phyloP scores from a whole-genome alignment of 2,329 filamentous ascomycete species.

The Alternaria ethzedia region DNA sequence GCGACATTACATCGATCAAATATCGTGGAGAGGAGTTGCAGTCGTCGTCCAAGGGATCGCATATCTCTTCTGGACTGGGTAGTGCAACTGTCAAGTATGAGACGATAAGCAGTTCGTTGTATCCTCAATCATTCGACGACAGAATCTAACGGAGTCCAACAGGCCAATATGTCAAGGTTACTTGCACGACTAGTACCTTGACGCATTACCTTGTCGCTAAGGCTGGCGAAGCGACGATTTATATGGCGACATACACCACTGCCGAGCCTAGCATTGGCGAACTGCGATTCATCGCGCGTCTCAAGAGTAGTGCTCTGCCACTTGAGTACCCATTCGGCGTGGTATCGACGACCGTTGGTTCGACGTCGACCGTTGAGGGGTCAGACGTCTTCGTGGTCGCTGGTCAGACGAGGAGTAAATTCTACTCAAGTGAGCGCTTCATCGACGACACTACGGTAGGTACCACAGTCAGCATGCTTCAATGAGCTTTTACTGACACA shows the following conservation, averaged over 20 bases:
- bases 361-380: slow-evolving; percentile 62
- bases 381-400: slow-evolving; percentile 61
- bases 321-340: slow-evolving; percentile 46
- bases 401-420: slow-evolving; percentile 71
- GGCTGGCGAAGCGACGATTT: slow-evolving; percentile 66
- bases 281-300: slow-evolving; percentile 68
- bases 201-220: slow-evolving; percentile 70
- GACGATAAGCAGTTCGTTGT: slow-evolving; percentile 36
- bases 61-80: slow-evolving; percentile 66
- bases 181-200: slow-evolving; percentile 64
- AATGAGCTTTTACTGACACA: not conserved
- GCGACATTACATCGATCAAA: slow-evolving; percentile 69
- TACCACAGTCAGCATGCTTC: not conserved
- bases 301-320: slow-evolving; percentile 54
- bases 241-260: slow-evolving; percentile 64
- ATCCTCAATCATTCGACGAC: not conserved
- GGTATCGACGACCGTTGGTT: slow-evolving; percentile 62
- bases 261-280: slow-evolving; percentile 55
- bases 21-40: slow-evolving; percentile 67
- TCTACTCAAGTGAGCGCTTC: slow-evolving; percentile 72
- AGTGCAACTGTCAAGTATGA: slow-evolving; percentile 60
- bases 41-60: slow-evolving; percentile 59
- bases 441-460: slow-evolving; percentile 62
- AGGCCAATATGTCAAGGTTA: slow-evolving; percentile 64
- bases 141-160: not conserved